Conservation (phyloP, 192 early-diverging fungal species). For the Cetraspora pellucida region DNA sequence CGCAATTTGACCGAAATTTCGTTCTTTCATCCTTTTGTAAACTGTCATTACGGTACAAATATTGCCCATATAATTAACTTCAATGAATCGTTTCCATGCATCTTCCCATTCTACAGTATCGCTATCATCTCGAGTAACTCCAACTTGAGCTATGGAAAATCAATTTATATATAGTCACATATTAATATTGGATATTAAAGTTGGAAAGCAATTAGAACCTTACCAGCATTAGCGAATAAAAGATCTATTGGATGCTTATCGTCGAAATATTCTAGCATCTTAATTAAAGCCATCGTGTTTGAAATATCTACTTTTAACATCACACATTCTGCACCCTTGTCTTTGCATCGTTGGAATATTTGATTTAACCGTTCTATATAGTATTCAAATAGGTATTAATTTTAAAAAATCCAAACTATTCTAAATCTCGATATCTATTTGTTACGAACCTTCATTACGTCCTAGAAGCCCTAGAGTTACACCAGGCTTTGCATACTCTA, state of each 20-base stretch:
- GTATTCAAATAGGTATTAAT: neutral
- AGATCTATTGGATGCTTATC: constrained; percentile 34
- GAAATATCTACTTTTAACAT: constrained; percentile 28
- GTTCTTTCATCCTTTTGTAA: constrained; percentile 33
- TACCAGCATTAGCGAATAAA: constrained; percentile 40
- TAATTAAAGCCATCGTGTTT: constrained; percentile 6
- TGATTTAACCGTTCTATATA: neutral
- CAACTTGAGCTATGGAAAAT: constrained; percentile 16
- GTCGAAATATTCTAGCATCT: constrained; percentile 32
- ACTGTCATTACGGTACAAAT: constrained; percentile 33
- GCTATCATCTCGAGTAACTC: constrained; percentile 3
- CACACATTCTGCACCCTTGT: neutral
- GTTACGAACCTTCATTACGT: constrained; percentile 12
- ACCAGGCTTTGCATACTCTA: constrained; percentile 25
- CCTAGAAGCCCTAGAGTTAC: constrained; percentile 31
- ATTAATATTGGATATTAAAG: neutral
- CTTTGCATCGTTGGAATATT: neutral
- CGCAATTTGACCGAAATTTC: constrained; percentile 37
- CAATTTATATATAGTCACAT: too few relatives aligned
- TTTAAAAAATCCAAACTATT: neutral
- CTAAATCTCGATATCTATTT: neutral
- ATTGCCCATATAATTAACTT: constrained; percentile 29
- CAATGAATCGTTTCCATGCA: constrained; percentile 4
- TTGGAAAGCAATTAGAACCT: constrained; percentile 2
- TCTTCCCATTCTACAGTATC: constrained; percentile 21